Conservation (phyloP, 1,139 yeast species). For the Candida frijolesensis region DNA sequence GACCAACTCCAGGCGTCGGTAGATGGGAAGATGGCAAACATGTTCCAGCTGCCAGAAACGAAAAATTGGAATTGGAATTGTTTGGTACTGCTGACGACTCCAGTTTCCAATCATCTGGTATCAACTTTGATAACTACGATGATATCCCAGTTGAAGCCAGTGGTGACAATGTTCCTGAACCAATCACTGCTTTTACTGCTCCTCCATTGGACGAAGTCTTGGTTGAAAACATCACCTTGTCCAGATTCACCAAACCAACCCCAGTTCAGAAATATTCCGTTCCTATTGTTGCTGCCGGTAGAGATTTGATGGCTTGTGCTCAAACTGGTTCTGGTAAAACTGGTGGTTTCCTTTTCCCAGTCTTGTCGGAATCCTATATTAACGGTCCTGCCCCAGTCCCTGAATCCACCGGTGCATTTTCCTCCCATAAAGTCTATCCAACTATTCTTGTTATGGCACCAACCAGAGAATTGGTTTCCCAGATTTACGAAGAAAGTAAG, state of each 20-base stretch:
- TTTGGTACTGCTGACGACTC: slow-evolving; percentile 89
- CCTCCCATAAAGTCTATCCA: slow-evolving; percentile 82
- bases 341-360: slow-evolving; percentile 99
- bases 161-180: slow-evolving; percentile 94
- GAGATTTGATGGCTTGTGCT: slow-evolving; percentile 99
- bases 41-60: slow-evolving; percentile 76
- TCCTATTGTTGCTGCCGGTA: slow-evolving; percentile 92
- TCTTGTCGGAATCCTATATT: slow-evolving; percentile 85
- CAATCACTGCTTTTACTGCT: slow-evolving; percentile 81
- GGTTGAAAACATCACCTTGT: slow-evolving; percentile 82
- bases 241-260: slow-evolving; percentile 94
- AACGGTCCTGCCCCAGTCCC: slow-evolving; percentile 82
- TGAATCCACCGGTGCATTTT: slow-evolving; percentile 56
- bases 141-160: slow-evolving; percentile 98
- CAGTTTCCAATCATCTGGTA: slow-evolving; percentile 88
- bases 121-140: slow-evolving; percentile 96
- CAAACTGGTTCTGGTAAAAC: slow-evolving; percentile 99
- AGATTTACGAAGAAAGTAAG: slow-evolving; percentile 93
- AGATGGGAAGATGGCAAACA: slow-evolving; percentile 88
- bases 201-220: slow-evolving; percentile 91
- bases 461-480: slow-evolving; percentile 97
- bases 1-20: slow-evolving; percentile 55
- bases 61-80: slow-evolving; percentile 72
- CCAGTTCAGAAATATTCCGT: slow-evolving; percentile 99
- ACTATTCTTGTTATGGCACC: slow-evolving; percentile 96